Conservation (phyloP, 2,329 filamentous ascomycete species). For the Nothophoma quercina region DNA sequence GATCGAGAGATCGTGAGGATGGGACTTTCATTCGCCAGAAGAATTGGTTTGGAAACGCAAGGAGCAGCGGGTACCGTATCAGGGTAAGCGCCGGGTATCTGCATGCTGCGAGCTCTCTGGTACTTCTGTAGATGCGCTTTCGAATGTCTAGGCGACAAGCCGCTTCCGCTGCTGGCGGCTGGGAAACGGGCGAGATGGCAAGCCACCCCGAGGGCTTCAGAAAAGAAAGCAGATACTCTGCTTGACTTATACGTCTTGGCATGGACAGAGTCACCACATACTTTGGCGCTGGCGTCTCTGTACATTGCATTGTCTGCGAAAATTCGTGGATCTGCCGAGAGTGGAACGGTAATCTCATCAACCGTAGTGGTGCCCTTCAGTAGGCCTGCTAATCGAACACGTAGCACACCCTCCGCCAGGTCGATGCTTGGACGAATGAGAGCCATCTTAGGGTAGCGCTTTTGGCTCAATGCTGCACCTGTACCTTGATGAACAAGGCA, state of each 20-base stretch:
- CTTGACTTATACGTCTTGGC: slow-evolving; percentile 73
- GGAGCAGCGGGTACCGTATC: slow-evolving; percentile 50
- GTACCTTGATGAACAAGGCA: slow-evolving; percentile 89
- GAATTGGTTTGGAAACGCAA: slow-evolving; percentile 66
- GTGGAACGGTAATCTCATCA: slow-evolving; percentile 58
- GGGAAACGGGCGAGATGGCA: slow-evolving; percentile 88
- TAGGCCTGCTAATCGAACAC: slow-evolving; percentile 62
- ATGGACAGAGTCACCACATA: slow-evolving; percentile 82
- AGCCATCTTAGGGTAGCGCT: slow-evolving; percentile 86
- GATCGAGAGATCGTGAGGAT: slow-evolving; percentile 84
- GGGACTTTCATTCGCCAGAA: slow-evolving; percentile 92
- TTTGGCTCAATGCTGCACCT: slow-evolving; percentile 85
- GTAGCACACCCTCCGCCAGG: slow-evolving; percentile 70
- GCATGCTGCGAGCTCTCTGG: slow-evolving; percentile 34
- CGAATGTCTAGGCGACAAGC: slow-evolving; percentile 68
- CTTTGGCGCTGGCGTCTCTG: slow-evolving; percentile 65
- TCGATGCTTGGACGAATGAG: slow-evolving; percentile 79
- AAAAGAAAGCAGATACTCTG: slow-evolving; percentile 79
- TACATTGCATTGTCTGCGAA: slow-evolving; percentile 55
- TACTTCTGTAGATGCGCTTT: slow-evolving; percentile 72
- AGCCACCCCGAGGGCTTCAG: slow-evolving; percentile 74
- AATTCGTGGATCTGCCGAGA: slow-evolving; percentile 71
- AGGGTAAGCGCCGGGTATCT: slow-evolving; percentile 64
- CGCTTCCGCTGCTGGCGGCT: slow-evolving; percentile 60
- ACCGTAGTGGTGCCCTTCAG: slow-evolving; percentile 40